phyloP scores from a whole-genome alignment of 495 filamentous ascomycete species.

The Penicillium nucicola region DNA sequence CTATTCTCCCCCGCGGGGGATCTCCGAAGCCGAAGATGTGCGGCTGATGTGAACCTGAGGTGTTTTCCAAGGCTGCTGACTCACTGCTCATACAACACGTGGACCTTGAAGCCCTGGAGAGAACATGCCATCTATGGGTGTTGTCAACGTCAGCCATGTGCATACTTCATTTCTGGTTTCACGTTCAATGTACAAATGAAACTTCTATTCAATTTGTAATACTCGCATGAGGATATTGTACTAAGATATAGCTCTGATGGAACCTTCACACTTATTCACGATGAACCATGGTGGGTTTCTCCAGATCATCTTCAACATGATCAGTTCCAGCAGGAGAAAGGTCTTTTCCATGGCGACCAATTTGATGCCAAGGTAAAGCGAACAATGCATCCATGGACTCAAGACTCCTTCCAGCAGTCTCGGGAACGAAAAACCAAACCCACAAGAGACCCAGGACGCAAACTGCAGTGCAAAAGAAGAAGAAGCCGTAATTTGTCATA shows the following conservation, averaged over 20 bases:
- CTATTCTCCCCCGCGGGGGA: constrained; percentile 12
- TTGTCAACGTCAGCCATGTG: no score
- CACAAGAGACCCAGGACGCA: constrained; percentile 47
- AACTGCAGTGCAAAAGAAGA: constrained; percentile 53
- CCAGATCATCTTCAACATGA: not conserved
- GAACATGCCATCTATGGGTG: no score
- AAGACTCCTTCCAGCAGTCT: constrained; percentile 7
- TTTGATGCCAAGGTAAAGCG: constrained; percentile 51
- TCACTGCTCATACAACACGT: no score
- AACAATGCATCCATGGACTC: constrained; percentile 56
- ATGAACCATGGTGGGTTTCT: not conserved
- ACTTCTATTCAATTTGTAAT: no score
- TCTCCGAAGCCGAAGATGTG: not conserved
- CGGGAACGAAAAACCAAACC: constrained; percentile 39
- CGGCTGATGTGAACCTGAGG: no score
- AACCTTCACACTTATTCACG: not conserved
- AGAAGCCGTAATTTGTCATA: constrained; percentile 47
- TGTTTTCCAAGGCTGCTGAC: no score
- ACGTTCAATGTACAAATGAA: no score
- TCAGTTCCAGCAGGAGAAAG: not conserved
- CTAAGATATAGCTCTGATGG: no score
- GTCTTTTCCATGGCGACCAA: constrained; percentile 43
- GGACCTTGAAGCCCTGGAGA: no score
- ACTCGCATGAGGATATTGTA: no score
- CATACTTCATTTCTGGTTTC: no score